phyloP scores from a whole-genome alignment of 2,329 filamentous ascomycete genomes.

The Neophaeococcomyces aloes region DNA sequence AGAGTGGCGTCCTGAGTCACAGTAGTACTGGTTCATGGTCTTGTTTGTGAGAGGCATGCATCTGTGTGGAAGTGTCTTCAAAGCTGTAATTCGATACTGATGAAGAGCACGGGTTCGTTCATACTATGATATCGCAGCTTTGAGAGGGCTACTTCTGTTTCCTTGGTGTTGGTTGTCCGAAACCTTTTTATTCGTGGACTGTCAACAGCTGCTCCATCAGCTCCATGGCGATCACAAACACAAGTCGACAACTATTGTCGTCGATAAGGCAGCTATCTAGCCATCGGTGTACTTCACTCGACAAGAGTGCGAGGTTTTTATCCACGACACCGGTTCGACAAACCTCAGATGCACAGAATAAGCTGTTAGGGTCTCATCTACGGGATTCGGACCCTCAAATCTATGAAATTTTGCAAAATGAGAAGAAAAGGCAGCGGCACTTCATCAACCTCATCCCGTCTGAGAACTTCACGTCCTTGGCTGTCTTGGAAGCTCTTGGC shows the following conservation, averaged over 20 bases:
- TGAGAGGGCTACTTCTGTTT: no score
- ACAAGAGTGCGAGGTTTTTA: neutral
- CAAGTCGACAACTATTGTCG: neutral
- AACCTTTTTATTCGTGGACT: no score
- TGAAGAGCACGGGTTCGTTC: no score
- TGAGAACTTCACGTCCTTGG: constrained; percentile 97
- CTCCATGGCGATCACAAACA: constrained; percentile 4
- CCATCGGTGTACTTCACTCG: neutral
- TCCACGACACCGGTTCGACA: neutral
- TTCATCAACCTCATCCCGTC: constrained; percentile 98
- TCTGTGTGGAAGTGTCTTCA: no score
- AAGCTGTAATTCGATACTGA: no score
- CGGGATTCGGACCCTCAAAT: constrained; percentile 77
- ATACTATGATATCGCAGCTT: no score
- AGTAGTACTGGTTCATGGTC: no score
- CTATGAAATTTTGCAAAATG: constrained; percentile 72
- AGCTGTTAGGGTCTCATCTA: constrained; percentile 72
- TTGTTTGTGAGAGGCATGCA: no score
- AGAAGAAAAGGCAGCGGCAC: constrained; percentile 74
- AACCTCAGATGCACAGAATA: constrained; percentile 2
- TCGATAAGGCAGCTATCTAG: neutral
- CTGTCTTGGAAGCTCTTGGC: constrained; percentile 94
- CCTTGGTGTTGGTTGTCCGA: no score
- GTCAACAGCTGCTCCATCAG: no score
- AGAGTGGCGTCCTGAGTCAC: no score